Evolutionary conservation across 495 filamentous ascomycete genomes (phyloP), one percentile per base, ranked within the genome.

Genomic region (Annulohypoxylon maeteangense): DNA sequence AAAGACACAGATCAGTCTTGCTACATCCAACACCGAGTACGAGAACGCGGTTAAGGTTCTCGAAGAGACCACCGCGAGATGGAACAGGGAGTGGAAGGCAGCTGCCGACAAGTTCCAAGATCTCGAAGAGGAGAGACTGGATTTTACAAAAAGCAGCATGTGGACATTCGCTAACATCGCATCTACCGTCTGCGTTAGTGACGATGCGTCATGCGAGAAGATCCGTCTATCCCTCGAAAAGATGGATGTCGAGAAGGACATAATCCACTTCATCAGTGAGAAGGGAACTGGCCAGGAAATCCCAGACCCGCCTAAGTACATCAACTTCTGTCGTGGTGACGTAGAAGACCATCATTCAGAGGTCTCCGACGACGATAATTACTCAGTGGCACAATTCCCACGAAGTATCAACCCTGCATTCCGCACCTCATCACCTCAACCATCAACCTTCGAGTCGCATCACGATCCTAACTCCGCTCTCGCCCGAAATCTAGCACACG

Each of bases 71-170:
- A 99, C 96, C 8, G 90, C 89, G 2, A 88, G 94, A 45, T 99
- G 96, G 96, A 98, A 99, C 74, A 87, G 93, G 69, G 94, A 98
- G 75, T 99, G 96, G 96, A 98, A 98, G 82, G 87, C 90, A 20
- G 95, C 94, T 11, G 97, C 96, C 76, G 96, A 99, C 88, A 98
- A 98, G 87, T 99, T 99, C 80, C 96, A 99, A 88, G 96, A 99
- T 74, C 88, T 99, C 8, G 96, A 99, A 81, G 96, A 98, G 78
- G 96, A 99, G 81, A 86, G 96, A 44, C 86, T 99, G 29, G 96
- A 99, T 77, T 98, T 96, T 76, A 92, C 92, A 62, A 99, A 98
- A 84, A 94, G 91, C 81, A 98, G 96, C 76, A 84, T 98, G 11
- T 99, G 96, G 96, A 93, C 87, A 18, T 98, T 98, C 75, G 96